Evolutionary conservation across 805 yeast genomes (phyloP), one percentile per base, ranked within the genome.

Genomic region (Candida ulmi): DNA sequence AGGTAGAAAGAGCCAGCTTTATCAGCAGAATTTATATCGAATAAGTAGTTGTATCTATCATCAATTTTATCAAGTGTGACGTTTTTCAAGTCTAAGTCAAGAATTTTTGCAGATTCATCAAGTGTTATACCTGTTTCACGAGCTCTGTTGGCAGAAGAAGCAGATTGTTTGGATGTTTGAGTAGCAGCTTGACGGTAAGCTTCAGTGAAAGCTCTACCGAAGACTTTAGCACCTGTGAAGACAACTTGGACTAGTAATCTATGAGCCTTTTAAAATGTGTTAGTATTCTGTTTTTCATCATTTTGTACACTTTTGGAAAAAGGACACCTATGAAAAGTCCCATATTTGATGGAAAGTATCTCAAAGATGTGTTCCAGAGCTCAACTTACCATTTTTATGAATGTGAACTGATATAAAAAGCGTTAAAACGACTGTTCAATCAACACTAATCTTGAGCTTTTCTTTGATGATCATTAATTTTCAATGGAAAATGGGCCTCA

Each of bases 131-230:
- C 98, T 44, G 87, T 78, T 24, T 61, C 62, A 21, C 61, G 56
- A n/a, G 74, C 61, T 57, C 69, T 63, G 34, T 65, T 63, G 4
- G 74, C 72, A 31, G 70, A 65, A n/a, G 69, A 62, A 7, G 79
- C 73, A 17, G 83, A 69, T 50, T 78, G 78, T 23, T 86, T 75
- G 2, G 91, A 88, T n/a, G 95, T 80, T 39, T 90, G 90, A 38
- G 91, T 86, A 15, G 98, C 96, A 2, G 95, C 95, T 66, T 93
- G 98, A 55, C 82, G 84, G 71, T 91, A 93, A 0, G 99, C 98
- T 61, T 88, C 95, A n/a, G 88, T 74, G 61, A 93, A 93, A 0
- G 99, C 99, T 52, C 86, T 78, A 41, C 98, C 97, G 58, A 93
- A 88, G 24, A 91, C 98, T 51, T 87, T 82, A 5, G 97, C 95